These are phyloP conservation scores for Talaromyces sp. DNA, from an alignment of 2,329 filamentous ascomycete species.

Conservation along the genomic window DNA sequence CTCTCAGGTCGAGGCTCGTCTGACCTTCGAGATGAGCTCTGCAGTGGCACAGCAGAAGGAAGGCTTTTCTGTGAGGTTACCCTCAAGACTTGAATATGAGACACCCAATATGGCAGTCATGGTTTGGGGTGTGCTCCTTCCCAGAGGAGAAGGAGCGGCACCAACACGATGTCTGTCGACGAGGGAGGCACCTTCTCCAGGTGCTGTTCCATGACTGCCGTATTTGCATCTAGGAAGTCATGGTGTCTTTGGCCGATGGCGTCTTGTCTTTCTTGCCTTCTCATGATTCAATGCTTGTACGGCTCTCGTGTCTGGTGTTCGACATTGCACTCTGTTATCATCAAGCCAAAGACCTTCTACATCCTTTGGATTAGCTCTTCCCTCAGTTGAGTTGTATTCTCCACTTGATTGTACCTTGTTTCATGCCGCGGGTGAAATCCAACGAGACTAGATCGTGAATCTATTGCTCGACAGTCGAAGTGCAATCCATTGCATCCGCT, in stretches of 20 bases:
- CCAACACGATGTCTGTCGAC: not conserved
- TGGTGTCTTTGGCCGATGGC: not conserved
- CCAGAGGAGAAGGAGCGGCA: not conserved
- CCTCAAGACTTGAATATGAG: not conserved
- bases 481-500: not conserved
- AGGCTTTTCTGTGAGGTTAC: not conserved
- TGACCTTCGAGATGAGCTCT: too few relatives aligned
- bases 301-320: not conserved
- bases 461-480: not conserved
- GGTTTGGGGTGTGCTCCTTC: slow-evolving; percentile 3
- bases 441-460: not conserved
- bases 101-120: not conserved
- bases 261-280: not conserved
- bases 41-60: not conserved
- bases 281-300: not conserved
- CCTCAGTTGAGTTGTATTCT: not conserved
- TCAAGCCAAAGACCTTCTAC: not conserved
- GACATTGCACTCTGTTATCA: slow-evolving; percentile 1
- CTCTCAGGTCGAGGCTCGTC: not conserved
- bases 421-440: not conserved
- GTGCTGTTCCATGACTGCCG: not conserved
- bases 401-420: not conserved
- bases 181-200: not conserved
- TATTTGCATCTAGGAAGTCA: not conserved
- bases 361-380: not conserved